Evolutionary conservation across 106 monocot genomes (phyloP).

Genomic region (Ottelia alismoides): DNA sequence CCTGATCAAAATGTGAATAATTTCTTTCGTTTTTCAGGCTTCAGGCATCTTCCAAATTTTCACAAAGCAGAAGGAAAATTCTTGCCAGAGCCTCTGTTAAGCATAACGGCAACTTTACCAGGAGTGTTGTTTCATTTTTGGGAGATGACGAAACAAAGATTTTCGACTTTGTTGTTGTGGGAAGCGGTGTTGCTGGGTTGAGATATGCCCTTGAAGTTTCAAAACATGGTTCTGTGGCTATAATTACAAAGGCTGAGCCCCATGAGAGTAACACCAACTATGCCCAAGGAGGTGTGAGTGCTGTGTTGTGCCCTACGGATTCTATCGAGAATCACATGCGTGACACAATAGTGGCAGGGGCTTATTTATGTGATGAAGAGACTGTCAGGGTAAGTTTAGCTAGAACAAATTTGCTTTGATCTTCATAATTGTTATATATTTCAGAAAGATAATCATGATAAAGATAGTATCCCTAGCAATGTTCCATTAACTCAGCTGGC

Average conservation of each 20-base stretch:
- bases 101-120: constrained; percentile 8
- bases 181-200: constrained; percentile 94
- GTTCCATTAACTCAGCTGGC: too few relatives aligned
- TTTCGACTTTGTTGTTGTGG: constrained; percentile 88
- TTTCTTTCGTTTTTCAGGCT: constrained; percentile 21
- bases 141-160: constrained; percentile 34
- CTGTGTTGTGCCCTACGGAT: constrained; percentile 89
- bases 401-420: too few relatives aligned
- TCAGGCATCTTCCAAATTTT: constrained; percentile 12
- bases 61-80: constrained; percentile 11
- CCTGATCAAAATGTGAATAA: background rate
- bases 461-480: too few relatives aligned
- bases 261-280: constrained; percentile 96
- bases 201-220: constrained; percentile 95
- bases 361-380: constrained; percentile 93
- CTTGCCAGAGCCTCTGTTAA: constrained; percentile 5
- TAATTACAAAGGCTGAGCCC: constrained; percentile 94
- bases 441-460: too few relatives aligned
- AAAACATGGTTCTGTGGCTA: constrained; percentile 81
- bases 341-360: constrained; percentile 94
- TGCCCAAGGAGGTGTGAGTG: constrained; percentile 97
- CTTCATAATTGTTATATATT: too few relatives aligned
- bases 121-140: constrained; percentile 26
- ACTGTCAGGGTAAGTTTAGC: constrained; percentile 80
- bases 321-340: constrained; percentile 96